Evolutionary conservation across 202 grass and related monocot species (phyloP).

Genomic region (Zoysia matrella): DNA sequence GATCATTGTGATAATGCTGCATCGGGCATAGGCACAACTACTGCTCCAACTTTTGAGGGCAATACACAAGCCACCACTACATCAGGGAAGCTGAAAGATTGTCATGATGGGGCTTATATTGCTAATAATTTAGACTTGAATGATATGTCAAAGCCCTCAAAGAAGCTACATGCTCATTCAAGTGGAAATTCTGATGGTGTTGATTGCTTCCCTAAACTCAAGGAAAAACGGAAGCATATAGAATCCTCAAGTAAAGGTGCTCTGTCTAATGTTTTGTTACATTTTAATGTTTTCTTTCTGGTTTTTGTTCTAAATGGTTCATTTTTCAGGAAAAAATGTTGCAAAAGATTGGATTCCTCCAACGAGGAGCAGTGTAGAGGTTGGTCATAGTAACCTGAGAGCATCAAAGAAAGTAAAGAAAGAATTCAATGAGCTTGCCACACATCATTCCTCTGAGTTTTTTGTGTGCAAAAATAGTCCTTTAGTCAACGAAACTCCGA

Average conservation of each 20-base stretch:
- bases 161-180: conserved; percentile 43
- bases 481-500: conserved; percentile 41
- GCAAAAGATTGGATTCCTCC: conserved; percentile 43
- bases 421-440: conserved; percentile 43
- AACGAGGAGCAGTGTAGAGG: conserved; percentile 56
- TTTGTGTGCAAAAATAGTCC: conserved; percentile 50
- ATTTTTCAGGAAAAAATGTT: conserved; percentile 45
- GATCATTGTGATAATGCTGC: conserved; percentile 39
- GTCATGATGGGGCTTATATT: conserved; percentile 29
- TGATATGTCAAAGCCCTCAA: conserved; percentile 41
- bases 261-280: background rate
- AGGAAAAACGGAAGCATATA: conserved; percentile 34
- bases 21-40: conserved; percentile 26
- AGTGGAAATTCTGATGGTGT: conserved; percentile 42
- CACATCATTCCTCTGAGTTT: conserved; percentile 46
- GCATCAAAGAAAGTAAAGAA: conserved; percentile 84
- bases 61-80: conserved; percentile 22
- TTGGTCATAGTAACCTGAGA: conserved; percentile 55
- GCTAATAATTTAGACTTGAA: conserved; percentile 35
- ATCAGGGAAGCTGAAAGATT: conserved; percentile 40
- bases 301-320: conserved; percentile 42
- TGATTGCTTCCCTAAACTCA: conserved; percentile 46
- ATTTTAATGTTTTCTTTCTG: conserved; percentile 27
- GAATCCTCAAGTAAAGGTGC: conserved; percentile 55
- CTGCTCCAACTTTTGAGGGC: conserved; percentile 28